These are phyloP conservation scores for Thraustochytrium striatum DNA, from an alignment of 352 stramenopile genomes.

Conservation along the genomic window DNA sequence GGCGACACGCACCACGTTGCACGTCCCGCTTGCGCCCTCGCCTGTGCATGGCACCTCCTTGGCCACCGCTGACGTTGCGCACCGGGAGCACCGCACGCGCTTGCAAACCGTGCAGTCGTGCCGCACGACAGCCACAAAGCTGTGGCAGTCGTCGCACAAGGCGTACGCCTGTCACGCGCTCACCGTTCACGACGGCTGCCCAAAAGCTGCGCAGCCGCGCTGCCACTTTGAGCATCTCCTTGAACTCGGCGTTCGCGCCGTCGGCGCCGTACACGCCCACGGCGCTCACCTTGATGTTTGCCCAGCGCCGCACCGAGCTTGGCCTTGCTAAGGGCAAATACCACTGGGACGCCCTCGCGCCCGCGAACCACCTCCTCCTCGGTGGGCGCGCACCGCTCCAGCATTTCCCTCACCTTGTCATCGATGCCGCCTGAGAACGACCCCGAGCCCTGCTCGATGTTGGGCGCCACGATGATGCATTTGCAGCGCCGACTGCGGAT, in stretches of 20 bases:
- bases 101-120: slow-evolving; percentile 15
- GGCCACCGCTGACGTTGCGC: slow-evolving; percentile 24
- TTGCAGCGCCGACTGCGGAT: slow-evolving; percentile 74
- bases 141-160: slow-evolving; percentile 1
- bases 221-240: background rate
- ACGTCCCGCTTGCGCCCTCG: too few relatives aligned
- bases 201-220: slow-evolving; percentile 2
- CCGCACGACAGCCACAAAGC: background rate
- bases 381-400: slow-evolving; percentile 62
- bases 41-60: too few relatives aligned
- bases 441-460: slow-evolving; percentile 71
- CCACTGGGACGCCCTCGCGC: slow-evolving; percentile 60
- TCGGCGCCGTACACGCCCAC: slow-evolving; percentile 89
- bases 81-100: background rate
- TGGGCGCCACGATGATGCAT: slow-evolving; percentile 79
- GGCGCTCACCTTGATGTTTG: slow-evolving; percentile 89
- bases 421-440: slow-evolving; percentile 61
- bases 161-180: background rate
- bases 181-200: background rate
- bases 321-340: slow-evolving; percentile 73
- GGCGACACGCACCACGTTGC: too few relatives aligned
- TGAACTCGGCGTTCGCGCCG: slow-evolving; percentile 80
- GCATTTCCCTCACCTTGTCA: slow-evolving; percentile 73
- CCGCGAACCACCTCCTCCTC: slow-evolving; percentile 55
- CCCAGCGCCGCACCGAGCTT: slow-evolving; percentile 80